Base-by-base conservation (phyloP, 106 monocot genomes). In the Dendrobium officinale region DNA sequence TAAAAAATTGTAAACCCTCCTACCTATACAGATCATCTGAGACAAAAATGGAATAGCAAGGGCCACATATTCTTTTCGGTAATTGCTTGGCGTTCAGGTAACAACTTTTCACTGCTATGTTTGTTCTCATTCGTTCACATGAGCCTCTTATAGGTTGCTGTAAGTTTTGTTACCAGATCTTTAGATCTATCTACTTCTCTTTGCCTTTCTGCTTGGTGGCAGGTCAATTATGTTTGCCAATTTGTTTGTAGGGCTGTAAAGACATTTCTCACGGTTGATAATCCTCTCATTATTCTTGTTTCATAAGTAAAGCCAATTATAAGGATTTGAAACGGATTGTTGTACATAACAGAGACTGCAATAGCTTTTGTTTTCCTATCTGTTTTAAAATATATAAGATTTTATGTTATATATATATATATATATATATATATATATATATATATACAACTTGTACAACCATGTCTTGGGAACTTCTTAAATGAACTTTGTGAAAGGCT, bases 1-100 rank as follows among this genome's bases (percentile, higher is more conserved):
- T 67, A 93, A 87, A 67, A 93, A 89, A 40, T 59, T 59, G 17
- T 76, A 27, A 76, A 76, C 0, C 18, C 15, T 42, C 5, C 43
- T 43, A 9, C 5, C 43, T 43, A 9, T 40, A 70, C 70, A 37
- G 37, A 33, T 15, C 37, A 29, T 16, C 70, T 43, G 74, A 74
- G 41, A 6, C 5, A 41, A 19, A 16, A 74, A 74, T 29, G 5
- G 17, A 22, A 43, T 7, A 41, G 41, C 19, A 19, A 19, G 9
- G 43, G 19, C 17, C 18, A 43, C 20, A n/a, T 6, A 43, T 4
- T 1, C n/a, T 8, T 5, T 4, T 61, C 10, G 10, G 4, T 4
- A 0, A 4, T 61, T 61, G 5, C n/a, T 10, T 22, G 20, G 61
- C 0, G 61, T 22, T 51, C 51, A 51, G 22, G 61, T 61, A 61